Evolutionary conservation across 2,329 filamentous ascomycete species (phyloP).

Genomic region (Ploettnerulaceae sp.): DNA sequence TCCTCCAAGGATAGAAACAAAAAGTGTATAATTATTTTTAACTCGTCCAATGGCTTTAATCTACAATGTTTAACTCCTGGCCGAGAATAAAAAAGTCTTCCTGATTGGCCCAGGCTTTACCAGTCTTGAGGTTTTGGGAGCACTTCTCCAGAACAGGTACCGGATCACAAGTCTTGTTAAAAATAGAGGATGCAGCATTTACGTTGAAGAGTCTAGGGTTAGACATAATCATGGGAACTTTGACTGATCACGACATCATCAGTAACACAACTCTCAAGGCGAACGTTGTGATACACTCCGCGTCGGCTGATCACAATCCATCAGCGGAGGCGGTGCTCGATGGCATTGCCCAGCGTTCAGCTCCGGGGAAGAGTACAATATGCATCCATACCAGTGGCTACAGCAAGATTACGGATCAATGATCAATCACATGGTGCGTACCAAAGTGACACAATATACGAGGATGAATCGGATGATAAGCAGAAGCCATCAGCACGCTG

Average conservation of each 20-base stretch:
- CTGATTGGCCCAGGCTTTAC: conserved; percentile 45
- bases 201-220: background rate
- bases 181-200: conserved; percentile 38
- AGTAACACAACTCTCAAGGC: conserved; percentile 32
- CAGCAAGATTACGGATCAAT: conserved; percentile 37
- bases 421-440: conserved; percentile 35
- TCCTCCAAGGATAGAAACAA: no score
- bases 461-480: no score
- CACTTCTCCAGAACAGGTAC: conserved; percentile 39
- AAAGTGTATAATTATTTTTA: no score
- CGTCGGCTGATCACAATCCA: conserved; percentile 44
- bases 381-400: conserved; percentile 47
- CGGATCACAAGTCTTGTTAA: conserved; percentile 40
- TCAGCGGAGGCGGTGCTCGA: conserved; percentile 42
- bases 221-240: background rate
- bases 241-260: background rate
- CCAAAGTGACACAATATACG: conserved; percentile 34
- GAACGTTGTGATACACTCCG: conserved; percentile 45
- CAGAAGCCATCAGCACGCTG: no score
- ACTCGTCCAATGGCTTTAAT: no score
- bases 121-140: conserved; percentile 43
- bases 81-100: conserved; percentile 37
- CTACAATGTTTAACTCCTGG: no score
- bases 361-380: conserved; percentile 36
- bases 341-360: conserved; percentile 38